Base-by-base conservation (phyloP, 768 basidiomycete genomes). In the Tricholoma matsutake region DNA sequence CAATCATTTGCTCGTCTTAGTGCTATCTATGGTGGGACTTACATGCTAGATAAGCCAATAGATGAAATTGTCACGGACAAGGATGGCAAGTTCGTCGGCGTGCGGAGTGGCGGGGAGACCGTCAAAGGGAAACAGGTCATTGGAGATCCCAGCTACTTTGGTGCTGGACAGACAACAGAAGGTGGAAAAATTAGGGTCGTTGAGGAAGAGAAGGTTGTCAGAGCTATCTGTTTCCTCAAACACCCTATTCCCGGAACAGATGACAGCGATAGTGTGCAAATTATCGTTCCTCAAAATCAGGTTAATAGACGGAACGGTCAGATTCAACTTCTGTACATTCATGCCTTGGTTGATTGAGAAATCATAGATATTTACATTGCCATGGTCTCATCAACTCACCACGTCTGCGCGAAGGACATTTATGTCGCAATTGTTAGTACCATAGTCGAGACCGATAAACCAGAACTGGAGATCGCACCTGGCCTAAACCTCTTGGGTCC, bases 241-340 rank as follows among this genome's bases (percentile, higher is more conserved):
- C 97, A 98, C 76, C 94, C 96, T 51, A 96, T 99, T 64, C 97
- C 97, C 53, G 95, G 92, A 54, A 98, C 97, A 43, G 96, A 98
- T 20, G 91, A 98, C 70, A 81, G 89, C 51, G 97, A 99, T 78
- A 94, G 92, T 68, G 88, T 88, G 39, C 97, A 99, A 76, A 94
- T 99, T 69, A 95, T 99, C 74, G 96, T 99, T 63, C 97, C 97
- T 41, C 97, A 98, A 77, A 98, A 98, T 76, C 97, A 99, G 77
- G 95, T 99, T 65, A 82, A 83, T 65, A 82, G 97, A 67, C 86
- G 89, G 76, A 92, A 99, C 70, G 97, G 96, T 92, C 72, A 67
- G 88, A 74, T 14, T 22, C 32, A 32, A 22, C 31, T 13, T 32
- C 18, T 31, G 25, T 39, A 59, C 11, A 54, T 61, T 39, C 28